Evolutionary conservation across 2,329 filamentous ascomycete species (phyloP).

Genomic region (Thelonectria blattea): DNA sequence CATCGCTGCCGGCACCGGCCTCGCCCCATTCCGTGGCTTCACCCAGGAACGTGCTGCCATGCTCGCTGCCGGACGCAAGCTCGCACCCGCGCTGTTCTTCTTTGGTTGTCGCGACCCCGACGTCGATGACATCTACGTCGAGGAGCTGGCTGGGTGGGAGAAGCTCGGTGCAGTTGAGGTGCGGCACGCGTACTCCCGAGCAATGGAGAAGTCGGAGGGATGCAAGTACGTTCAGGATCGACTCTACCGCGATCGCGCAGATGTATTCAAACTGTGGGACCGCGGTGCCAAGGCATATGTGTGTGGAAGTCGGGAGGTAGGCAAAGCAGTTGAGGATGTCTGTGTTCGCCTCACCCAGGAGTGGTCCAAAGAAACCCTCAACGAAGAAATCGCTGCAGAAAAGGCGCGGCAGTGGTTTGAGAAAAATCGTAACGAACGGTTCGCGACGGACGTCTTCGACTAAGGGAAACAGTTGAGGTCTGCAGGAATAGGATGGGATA

Average conservation of each 20-base stretch:
- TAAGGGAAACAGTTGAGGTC: constrained; percentile 29
- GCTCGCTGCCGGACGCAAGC: constrained; percentile 54
- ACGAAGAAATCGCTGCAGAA: constrained; percentile 43
- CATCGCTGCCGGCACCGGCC: constrained; percentile 60
- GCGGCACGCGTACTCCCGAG: constrained; percentile 59
- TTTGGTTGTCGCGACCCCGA: constrained; percentile 64
- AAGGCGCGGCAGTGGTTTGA: constrained; percentile 56
- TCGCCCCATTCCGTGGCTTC: constrained; percentile 69
- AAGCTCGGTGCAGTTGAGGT: constrained; percentile 55
- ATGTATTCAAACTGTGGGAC: constrained; percentile 48
- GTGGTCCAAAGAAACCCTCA: constrained; percentile 37
- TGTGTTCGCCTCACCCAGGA: constrained; percentile 44
- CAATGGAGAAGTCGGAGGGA: constrained; percentile 51
- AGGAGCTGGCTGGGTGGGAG: constrained; percentile 25
- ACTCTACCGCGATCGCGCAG: constrained; percentile 45
- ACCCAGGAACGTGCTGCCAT: constrained; percentile 65
- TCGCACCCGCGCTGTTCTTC: constrained; percentile 70
- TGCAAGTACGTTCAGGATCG: constrained; percentile 57
- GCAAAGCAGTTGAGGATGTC: constrained; percentile 54
- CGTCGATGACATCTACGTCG: constrained; percentile 64
- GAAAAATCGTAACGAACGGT: constrained; percentile 58
- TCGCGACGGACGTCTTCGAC: constrained; percentile 68
- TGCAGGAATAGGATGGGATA: too few relatives aligned
- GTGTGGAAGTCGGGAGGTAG: constrained; percentile 64
- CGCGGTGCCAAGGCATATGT: constrained; percentile 64